phyloP scores from a whole-genome alignment of 441 rosid genomes.

The Heliophila coronopifolia region DNA sequence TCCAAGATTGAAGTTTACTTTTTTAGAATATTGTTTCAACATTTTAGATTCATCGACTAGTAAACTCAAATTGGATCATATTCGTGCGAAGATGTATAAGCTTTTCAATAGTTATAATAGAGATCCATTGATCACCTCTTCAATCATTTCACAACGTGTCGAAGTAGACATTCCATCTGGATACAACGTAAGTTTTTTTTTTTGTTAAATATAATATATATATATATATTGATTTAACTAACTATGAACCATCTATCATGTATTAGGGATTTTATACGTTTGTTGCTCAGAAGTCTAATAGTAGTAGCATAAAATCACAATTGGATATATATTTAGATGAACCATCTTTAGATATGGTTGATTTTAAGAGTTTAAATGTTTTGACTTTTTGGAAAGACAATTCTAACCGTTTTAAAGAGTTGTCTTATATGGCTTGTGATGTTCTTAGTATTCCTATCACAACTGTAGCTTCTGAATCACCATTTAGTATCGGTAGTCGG shows the following conservation, averaged over 20 bases:
- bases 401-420: not conserved
- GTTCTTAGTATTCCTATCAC: not conserved
- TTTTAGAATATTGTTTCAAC: not conserved
- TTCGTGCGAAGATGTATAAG: not conserved
- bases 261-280: no score
- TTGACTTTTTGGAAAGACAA: not conserved
- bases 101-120: not conserved
- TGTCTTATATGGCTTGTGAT: not conserved
- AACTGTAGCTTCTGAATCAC: not conserved
- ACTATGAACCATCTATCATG: no score
- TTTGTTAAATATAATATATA: no score
- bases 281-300: not conserved
- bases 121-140: no score
- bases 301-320: not conserved
- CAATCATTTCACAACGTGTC: no score
- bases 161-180: no score
- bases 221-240: no score
- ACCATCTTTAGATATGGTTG: not conserved
- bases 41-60: not conserved
- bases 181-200: no score
- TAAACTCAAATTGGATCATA: not conserved
- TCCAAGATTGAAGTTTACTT: not conserved
- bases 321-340: not conserved
- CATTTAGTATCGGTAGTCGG: not conserved
- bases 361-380: not conserved